A percentile compares a stretch with the other conserved stretches of the same genome.
phyloP scores from a whole-genome alignment of 768 basidiomycete species.

The Rhizopogon salebrosus region DNA sequence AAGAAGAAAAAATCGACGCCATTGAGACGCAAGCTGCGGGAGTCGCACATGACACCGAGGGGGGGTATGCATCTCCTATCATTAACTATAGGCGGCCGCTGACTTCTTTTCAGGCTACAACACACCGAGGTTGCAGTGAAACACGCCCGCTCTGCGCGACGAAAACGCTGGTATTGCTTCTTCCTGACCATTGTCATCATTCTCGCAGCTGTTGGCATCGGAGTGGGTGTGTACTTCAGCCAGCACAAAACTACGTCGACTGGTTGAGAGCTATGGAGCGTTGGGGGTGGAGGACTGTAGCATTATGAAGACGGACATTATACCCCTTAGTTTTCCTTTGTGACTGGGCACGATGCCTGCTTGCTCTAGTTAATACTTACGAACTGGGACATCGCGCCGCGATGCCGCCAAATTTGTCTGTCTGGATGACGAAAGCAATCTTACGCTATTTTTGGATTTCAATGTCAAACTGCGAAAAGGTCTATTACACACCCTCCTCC shows the following conservation, averaged over 20 bases:
- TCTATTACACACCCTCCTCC: no score
- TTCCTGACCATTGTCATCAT: slow-evolving; percentile 53
- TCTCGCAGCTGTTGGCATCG: slow-evolving; percentile 37
- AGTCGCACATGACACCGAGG: slow-evolving; percentile 65
- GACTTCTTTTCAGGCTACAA: slow-evolving; percentile 36
- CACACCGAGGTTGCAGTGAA: slow-evolving; percentile 66
- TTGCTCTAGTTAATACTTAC: neutral
- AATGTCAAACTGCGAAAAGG: neutral
- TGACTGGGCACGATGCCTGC: neutral
- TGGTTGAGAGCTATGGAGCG: neutral
- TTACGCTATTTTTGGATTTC: neutral
- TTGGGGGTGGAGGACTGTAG: no score
- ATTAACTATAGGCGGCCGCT: neutral
- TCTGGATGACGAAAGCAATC: neutral
- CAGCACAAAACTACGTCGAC: slow-evolving; percentile 5
- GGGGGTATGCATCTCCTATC: slow-evolving; percentile 46
- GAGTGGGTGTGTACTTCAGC: slow-evolving; percentile 24
- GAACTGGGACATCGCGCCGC: neutral
- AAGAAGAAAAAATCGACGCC: slow-evolving; percentile 65
- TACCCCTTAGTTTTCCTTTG: neutral
- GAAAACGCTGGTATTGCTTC: slow-evolving; percentile 87
- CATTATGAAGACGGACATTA: neutral
- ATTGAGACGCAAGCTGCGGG: slow-evolving; percentile 59
- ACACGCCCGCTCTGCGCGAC: slow-evolving; percentile 65
- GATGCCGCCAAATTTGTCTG: neutral